Evolutionary conservation across 495 filamentous ascomycete species (phyloP), one percentile per base, ranked within the genome.

Genomic region (Penicillium egyptiacum): DNA sequence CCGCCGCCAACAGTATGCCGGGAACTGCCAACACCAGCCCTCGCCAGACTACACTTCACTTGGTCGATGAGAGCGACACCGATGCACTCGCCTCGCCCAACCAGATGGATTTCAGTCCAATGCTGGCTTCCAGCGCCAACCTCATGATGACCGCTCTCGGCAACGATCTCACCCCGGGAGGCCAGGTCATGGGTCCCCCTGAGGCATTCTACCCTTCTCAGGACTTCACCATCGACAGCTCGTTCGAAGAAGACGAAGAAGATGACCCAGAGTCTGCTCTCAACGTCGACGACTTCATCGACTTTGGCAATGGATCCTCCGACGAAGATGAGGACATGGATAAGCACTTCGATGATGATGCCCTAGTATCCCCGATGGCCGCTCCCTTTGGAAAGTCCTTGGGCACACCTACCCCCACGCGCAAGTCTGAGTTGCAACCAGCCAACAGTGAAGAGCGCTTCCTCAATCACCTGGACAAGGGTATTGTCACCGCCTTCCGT

Each of bases 401-500:
- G 42, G 70, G 76, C 17, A 70, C 70, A 16, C 77, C 71, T 1
- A 82, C 79, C 20, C 81, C 80, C 16, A 87, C 72, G 6, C 79
- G 80, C 17, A 70, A 68, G 43, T 77, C 78, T 1, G 55, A 83
- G 70, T 37, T 75, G 60, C 63, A 85, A 72, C 48, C 64, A 25
- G 72, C 81, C 41, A 80, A 70, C 43, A 83, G 80, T 66, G 78
- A 78, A 40, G 80, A 83, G 51, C 65, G 69, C 20, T 82, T 86
- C 64, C 75, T 92, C 37, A 83, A 83, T 51, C 88, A 91, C 55
- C 83, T 91, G 52, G 83, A 87, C 61, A 77, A 81, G 42, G 82
- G 84, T 50, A 80, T 86, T 37, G 88, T 92, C 56, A 88, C 87
- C 31, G 86, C 88, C 8, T 94, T 92, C 75, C 88, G 89, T 40